phyloP scores from a whole-genome alignment of 208 protist genomes.

The Trichomonas vaginalis region DNA sequence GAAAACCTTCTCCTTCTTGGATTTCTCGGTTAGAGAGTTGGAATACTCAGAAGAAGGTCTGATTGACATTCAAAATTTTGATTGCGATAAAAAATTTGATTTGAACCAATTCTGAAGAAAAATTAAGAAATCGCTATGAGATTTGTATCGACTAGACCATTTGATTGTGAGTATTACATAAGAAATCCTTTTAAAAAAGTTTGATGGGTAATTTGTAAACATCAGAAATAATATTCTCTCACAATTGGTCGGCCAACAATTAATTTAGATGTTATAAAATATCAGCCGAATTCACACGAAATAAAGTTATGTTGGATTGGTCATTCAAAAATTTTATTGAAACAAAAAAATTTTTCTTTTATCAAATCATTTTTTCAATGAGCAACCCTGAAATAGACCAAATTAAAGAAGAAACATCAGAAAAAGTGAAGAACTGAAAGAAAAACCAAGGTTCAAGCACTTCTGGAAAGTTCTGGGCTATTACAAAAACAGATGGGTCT shows the following conservation, averaged over 20 bases:
- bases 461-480: background rate
- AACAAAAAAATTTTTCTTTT: background rate
- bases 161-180: too few relatives aligned
- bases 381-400: background rate
- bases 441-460: background rate
- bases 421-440: background rate
- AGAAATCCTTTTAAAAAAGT: too few relatives aligned
- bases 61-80: too few relatives aligned
- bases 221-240: too few relatives aligned
- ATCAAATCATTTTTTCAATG: background rate
- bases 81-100: too few relatives aligned
- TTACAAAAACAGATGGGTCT: background rate
- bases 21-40: background rate
- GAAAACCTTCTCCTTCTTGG: too few relatives aligned
- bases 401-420: background rate
- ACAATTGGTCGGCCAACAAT: too few relatives aligned
- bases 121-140: too few relatives aligned
- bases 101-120: too few relatives aligned
- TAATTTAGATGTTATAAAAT: background rate
- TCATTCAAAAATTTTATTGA: background rate
- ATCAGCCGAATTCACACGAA: background rate
- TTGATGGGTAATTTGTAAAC: too few relatives aligned
- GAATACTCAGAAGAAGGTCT: constrained; percentile 2
- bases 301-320: background rate
- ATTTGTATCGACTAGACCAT: too few relatives aligned